phyloP scores from a whole-genome alignment of 805 yeast genomes.

The Yarrowia sp. region DNA sequence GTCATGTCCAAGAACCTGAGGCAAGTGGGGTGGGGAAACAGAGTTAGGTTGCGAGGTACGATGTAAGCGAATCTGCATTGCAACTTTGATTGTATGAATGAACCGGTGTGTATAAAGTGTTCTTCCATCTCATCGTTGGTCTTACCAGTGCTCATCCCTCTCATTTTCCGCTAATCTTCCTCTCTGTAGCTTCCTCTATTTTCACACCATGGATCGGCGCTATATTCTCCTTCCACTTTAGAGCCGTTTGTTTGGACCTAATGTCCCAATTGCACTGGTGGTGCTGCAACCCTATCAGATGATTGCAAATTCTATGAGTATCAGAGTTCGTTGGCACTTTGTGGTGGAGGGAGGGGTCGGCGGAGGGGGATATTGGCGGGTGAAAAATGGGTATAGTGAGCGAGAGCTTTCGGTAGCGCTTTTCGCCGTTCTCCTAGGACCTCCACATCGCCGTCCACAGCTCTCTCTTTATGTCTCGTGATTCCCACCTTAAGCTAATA shows the following conservation, averaged over 20 bases:
- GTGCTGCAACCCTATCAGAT: slow-evolving; percentile 31
- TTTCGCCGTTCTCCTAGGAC: neutral
- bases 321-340: slow-evolving; percentile 2
- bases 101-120: neutral
- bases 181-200: neutral
- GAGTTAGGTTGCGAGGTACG: slow-evolving; percentile 38
- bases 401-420: neutral
- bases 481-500: neutral
- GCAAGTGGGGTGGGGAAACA: slow-evolving; percentile 27
- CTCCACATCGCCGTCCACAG: neutral
- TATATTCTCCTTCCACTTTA: neutral
- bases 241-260: slow-evolving; percentile 12
- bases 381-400: neutral
- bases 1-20: neutral
- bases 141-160: no score
- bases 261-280: slow-evolving; percentile 9
- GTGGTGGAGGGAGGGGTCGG: neutral
- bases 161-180: no score
- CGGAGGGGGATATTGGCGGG: neutral
- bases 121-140: no score
- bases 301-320: slow-evolving; percentile 6
- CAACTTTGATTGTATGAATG: slow-evolving; percentile 25
- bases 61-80: slow-evolving; percentile 34
- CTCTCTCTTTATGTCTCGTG: slow-evolving; percentile 10
- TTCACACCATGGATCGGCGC: slow-evolving; percentile 4